Base-by-base conservation (phyloP, 2,329 filamentous ascomycete genomes). In the Penicillium corylophilum region DNA sequence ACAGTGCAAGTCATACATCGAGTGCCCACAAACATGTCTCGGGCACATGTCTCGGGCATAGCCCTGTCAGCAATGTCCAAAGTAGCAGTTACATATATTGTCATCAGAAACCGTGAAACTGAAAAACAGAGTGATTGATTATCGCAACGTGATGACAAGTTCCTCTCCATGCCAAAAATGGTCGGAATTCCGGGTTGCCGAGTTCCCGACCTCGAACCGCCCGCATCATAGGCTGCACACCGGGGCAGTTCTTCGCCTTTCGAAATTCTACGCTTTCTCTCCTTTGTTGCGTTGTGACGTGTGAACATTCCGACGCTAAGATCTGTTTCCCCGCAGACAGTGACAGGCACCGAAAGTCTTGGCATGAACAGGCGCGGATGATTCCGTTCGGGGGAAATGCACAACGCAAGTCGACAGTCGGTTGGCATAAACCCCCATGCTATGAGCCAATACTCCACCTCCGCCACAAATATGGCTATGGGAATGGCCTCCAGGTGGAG, bases 291-390 rank as follows among this genome's bases (percentile, higher is more conserved):
- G 39, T 28, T n/a, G 31, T 16, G 50, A 28, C 40, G 24, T 44
- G 10, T 43, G 41, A 26, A 12, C 4, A 38, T 38, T 20, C 45
- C 24, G 20, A 13, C 24, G 29, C 46, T 48, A 36, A 28, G 2
- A 36, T 13, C 12, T 22, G 26, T 22, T 26, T 16, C 39, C 31
- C 31, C 46, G 24, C 22, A 23, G 31, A 38, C 18, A 8, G 20
- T 12, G 24, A 8, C 26, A 29, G 39, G 22, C 35, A 24, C 24
- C 22, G 28, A 46, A 52, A 44, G 56, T 53, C 56, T 61, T 61
- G 59, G 59, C 59, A 56, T 61, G 49, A 61, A 40, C 46, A 39
- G 20, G 28, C 48, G 39, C 45, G 50, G 44, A 49, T 51, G 45
- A 54, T 23, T 35, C 42, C 36, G 16, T 33, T 36, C 36, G 50